Percentiles rank a stretch among this genome's conserved stretches.
These are phyloP conservation scores for Colletotrichum eleusines DNA, from an alignment of 2,329 filamentous ascomycete genomes.

Conservation along the genomic window DNA sequence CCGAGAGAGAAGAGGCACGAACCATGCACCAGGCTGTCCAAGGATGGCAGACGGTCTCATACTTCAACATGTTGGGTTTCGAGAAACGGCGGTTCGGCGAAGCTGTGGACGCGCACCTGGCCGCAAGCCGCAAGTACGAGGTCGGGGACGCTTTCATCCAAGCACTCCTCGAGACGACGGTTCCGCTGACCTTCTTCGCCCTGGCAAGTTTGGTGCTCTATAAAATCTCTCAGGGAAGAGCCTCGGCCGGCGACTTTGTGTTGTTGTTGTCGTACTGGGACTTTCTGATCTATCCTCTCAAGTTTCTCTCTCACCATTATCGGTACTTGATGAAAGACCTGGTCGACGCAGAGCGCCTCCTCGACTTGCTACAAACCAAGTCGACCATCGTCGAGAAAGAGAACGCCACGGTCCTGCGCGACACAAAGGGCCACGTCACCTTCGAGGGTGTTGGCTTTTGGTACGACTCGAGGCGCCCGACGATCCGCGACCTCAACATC, in stretches of 20 bases:
- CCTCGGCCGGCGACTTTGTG: constrained; percentile 71
- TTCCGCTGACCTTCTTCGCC: constrained; percentile 55
- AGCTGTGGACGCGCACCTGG: constrained; percentile 46
- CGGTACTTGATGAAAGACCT: constrained; percentile 55
- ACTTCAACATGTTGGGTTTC: constrained; percentile 53
- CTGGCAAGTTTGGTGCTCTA: constrained; percentile 59
- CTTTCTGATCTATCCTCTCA: constrained; percentile 54
- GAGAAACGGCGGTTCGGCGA: constrained; percentile 47
- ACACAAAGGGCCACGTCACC: constrained; percentile 61
- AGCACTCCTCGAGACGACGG: constrained; percentile 55
- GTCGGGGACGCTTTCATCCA: constrained; percentile 45
- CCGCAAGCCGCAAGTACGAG: constrained; percentile 43
- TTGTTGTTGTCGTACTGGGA: constrained; percentile 75
- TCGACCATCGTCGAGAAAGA: constrained; percentile 64
- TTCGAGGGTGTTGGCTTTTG: constrained; percentile 68
- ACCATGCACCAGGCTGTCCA: constrained; percentile 69
- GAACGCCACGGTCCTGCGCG: constrained; percentile 57
- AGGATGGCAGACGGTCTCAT: constrained; percentile 70
- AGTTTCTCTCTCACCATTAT: constrained; percentile 46
- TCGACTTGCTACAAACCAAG: constrained; percentile 68
- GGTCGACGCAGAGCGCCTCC: constrained; percentile 74
- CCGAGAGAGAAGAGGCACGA: constrained; percentile 61
- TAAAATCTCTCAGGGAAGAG: constrained; percentile 61
- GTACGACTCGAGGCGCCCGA: constrained; percentile 65
- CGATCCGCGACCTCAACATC: constrained; percentile 63